Evolutionary conservation across 352 stramenopile genomes (phyloP), one percentile per base, ranked within the genome.

Genomic region (Globisporangium polare): DNA sequence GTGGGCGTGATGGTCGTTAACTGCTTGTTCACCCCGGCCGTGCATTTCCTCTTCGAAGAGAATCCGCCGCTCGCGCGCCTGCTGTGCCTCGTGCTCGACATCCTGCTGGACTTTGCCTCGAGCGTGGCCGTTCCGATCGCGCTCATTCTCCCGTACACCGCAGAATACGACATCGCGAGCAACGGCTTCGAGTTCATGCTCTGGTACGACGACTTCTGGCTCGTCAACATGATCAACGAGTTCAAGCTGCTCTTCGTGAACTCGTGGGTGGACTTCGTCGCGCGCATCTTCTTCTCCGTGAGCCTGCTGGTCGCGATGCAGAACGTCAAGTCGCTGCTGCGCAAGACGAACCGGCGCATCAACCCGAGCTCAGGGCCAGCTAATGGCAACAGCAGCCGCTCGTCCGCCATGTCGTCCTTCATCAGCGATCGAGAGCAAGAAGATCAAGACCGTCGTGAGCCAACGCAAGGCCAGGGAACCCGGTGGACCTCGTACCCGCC

Each of bases 241-340:
- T 50, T 37, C 24, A 59, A 66, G 41, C 35, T 66, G 5, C 42
- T 66, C 13, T 53, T 85, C 17, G 65, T 87, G 2, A 46, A 33
- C 3, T 82, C 75, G 5, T 82, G 67, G 63, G 15, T 46, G 2
- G 72, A 85, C 46, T 55, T 79, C 0, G 52, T 45, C 17, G 71
- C 68, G 43, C 65, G 67, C 1, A 33, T 83, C 2, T 35, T 86
- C 1, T 83, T 86, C 20, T 74, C 69, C 6, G 13, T 76, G 6
- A 67, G 72, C 9, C 62, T 80, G 35, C 27, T 86, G 2, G 26
- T 24, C 7, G 71, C 66, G 6, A 58, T 80, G 47, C 62, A 72
- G 29, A 72, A 60, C 9, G 60, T 74, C 55, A 83, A 83, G 39
- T 57, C 52, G 6, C 50, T 81, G 2, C 5, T 77, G n/a, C 50